These are phyloP conservation scores for Aspergillus sp. DNA, from an alignment of 2,329 filamentous ascomycete species.

Conservation along the genomic window DNA sequence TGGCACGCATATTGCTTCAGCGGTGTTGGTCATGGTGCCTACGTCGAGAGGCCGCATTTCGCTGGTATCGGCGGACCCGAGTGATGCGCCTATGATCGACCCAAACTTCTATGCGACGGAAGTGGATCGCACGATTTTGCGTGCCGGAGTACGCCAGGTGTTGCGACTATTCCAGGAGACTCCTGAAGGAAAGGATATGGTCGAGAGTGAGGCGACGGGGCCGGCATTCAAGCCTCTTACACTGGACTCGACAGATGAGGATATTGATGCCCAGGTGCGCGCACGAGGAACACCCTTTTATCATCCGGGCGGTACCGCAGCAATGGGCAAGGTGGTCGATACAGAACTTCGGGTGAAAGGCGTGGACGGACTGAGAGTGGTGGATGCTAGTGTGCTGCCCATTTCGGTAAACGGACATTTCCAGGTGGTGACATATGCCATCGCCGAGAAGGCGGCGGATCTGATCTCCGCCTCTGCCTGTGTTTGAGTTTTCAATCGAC, in stretches of 20 bases:
- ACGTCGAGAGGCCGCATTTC: constrained; percentile 22
- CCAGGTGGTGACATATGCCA: constrained; percentile 20
- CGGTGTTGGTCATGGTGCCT: constrained; percentile 16
- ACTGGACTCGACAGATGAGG: constrained; percentile 3
- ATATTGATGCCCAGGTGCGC: constrained; percentile 5
- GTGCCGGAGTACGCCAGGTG: constrained; percentile 15
- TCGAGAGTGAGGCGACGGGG: constrained; percentile 16
- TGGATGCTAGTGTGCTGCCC: constrained; percentile 26
- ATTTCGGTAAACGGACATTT: constrained; percentile 16
- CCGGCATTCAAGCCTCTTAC: neutral
- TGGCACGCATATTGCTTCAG: constrained; percentile 21
- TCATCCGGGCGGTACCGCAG: constrained; percentile 16
- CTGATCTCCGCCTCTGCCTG: too few relatives aligned
- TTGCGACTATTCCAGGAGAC: constrained; percentile 9
- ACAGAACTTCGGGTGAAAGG: constrained; percentile 6
- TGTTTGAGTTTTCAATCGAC: too few relatives aligned
- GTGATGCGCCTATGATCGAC: constrained; percentile 22
- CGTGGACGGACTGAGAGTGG: constrained; percentile 20
- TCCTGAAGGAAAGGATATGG: constrained; percentile 11
- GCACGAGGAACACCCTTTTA: constrained; percentile 10
- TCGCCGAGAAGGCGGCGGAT: constrained; percentile 13
- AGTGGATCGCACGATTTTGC: constrained; percentile 18
- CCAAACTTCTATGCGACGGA: constrained; percentile 30
- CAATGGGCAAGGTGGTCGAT: constrained; percentile 13
- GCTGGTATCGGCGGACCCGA: constrained; percentile 14